Percentiles rank a stretch among this genome's conserved stretches.
Evolutionary conservation across 352 stramenopile genomes (phyloP).

Genomic region (Globisporangium solare): DNA sequence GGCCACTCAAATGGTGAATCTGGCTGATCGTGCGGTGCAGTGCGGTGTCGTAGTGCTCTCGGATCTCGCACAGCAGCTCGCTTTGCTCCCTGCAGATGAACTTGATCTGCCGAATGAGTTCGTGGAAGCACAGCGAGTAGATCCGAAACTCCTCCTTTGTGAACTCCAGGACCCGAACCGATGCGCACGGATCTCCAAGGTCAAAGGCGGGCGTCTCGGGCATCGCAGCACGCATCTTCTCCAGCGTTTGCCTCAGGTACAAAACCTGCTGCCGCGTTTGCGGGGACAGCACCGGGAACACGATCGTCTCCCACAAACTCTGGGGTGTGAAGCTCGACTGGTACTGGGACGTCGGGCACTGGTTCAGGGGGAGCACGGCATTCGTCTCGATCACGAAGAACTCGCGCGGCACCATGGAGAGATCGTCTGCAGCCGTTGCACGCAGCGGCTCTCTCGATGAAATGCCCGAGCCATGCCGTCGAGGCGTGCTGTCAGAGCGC

Average conservation of each 20-base stretch:
- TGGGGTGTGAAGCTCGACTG: slow-evolving; percentile 38
- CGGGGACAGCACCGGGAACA: slow-evolving; percentile 65
- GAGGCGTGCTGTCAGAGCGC: no score
- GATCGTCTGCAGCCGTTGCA: slow-evolving; percentile 14
- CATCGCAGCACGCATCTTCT: slow-evolving; percentile 37
- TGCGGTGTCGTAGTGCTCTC: slow-evolving; percentile 39
- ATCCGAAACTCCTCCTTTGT: slow-evolving; percentile 50
- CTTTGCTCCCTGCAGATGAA: slow-evolving; percentile 78
- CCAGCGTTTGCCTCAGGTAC: slow-evolving; percentile 54
- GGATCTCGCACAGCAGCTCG: slow-evolving; percentile 58
- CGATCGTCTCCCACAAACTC: slow-evolving; percentile 59
- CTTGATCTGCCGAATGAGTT: slow-evolving; percentile 68
- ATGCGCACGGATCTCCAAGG: background rate
- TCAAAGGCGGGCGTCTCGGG: background rate
- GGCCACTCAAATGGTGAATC: slow-evolving; percentile 11
- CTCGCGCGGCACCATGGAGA: slow-evolving; percentile 62
- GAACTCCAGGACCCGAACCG: slow-evolving; percentile 28
- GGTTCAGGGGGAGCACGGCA: slow-evolving; percentile 36
- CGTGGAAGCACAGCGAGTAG: slow-evolving; percentile 74
- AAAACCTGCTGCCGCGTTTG: slow-evolving; percentile 69
- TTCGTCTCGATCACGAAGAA: slow-evolving; percentile 80
- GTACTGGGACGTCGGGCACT: slow-evolving; percentile 58
- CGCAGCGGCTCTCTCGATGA: background rate
- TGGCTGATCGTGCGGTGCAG: slow-evolving; percentile 23
- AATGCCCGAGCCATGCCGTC: no score